Evolutionary conservation across 139 green algal genomes (phyloP).

Genomic region (Chlorella sp.): DNA sequence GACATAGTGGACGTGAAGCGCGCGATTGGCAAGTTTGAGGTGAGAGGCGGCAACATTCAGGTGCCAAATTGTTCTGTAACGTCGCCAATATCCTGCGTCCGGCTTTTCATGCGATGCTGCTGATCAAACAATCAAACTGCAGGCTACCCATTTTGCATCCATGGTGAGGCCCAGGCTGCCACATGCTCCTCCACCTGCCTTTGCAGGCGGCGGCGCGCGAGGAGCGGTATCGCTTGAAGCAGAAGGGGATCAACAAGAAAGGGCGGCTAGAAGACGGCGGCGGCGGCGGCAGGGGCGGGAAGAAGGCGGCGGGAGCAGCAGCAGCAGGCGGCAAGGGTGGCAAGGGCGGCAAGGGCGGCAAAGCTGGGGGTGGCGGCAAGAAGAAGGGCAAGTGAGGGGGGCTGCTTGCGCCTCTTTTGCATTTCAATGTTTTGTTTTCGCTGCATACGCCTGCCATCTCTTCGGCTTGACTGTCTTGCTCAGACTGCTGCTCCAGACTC

Average conservation of each 20-base stretch:
- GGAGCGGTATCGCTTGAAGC: conserved; percentile 49
- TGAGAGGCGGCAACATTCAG: too few species aligned
- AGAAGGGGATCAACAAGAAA: conserved; percentile 56
- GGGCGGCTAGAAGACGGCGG: conserved; percentile 16
- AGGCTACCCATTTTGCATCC: too few species aligned
- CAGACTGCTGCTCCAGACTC: too few species aligned
- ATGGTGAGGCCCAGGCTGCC: too few species aligned
- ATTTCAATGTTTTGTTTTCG: background rate
- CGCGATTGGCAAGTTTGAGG: conserved; percentile 65
- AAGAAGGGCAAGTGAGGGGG: conserved; percentile 2
- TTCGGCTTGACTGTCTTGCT: too few species aligned
- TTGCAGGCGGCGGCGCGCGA: conserved; percentile 47
- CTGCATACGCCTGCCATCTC: background rate
- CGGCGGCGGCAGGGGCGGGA: conserved; percentile 12
- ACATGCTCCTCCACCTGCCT: too few species aligned
- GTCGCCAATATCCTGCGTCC: too few species aligned
- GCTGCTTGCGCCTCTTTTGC: background rate
- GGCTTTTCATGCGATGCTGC: too few species aligned
- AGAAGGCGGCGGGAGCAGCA: conserved; percentile 14
- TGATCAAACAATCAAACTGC: too few species aligned
- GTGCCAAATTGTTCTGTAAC: too few species aligned
- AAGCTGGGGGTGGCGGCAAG: conserved; percentile 1
- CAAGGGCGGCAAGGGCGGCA: background rate
- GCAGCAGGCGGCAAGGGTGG: conserved; percentile 1
- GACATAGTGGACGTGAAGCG: conserved; percentile 76